A percentile compares a stretch with the other conserved stretches of the same genome.
Conservation (phyloP, 495 filamentous ascomycete genomes). For the Astrocystis sublimbata region DNA sequence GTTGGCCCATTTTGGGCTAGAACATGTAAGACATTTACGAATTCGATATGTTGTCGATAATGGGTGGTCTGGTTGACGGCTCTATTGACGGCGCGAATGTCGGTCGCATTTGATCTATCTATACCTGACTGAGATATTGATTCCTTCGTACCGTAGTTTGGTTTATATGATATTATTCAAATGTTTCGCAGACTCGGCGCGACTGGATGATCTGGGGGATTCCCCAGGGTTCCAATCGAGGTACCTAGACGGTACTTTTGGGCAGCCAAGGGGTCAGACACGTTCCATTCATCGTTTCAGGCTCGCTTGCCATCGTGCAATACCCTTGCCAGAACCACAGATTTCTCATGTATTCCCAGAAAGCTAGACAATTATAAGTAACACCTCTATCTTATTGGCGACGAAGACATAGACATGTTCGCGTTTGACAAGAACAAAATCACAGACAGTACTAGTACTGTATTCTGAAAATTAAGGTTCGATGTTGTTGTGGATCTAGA, state of each 20-base stretch:
- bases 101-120: background rate
- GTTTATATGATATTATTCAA: background rate
- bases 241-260: constrained; percentile 20
- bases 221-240: background rate
- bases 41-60: background rate
- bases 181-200: background rate
- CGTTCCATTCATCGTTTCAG: constrained; percentile 36
- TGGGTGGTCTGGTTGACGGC: background rate
- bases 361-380: no score
- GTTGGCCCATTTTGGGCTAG: no score
- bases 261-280: constrained; percentile 22
- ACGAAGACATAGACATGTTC: background rate
- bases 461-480: no score
- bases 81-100: background rate
- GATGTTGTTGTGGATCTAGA: no score
- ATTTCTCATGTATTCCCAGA: no score
- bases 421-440: no score
- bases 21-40: background rate
- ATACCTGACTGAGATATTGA: background rate
- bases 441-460: no score
- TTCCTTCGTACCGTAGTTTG: background rate
- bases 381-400: background rate
- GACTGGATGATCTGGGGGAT: background rate
- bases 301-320: constrained; percentile 17
- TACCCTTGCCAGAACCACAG: constrained; percentile 19